Evolutionary conservation across 306 rosid genomes (phyloP), one percentile per base, ranked within the genome.

Genomic region (Echinosophora koreensis): DNA sequence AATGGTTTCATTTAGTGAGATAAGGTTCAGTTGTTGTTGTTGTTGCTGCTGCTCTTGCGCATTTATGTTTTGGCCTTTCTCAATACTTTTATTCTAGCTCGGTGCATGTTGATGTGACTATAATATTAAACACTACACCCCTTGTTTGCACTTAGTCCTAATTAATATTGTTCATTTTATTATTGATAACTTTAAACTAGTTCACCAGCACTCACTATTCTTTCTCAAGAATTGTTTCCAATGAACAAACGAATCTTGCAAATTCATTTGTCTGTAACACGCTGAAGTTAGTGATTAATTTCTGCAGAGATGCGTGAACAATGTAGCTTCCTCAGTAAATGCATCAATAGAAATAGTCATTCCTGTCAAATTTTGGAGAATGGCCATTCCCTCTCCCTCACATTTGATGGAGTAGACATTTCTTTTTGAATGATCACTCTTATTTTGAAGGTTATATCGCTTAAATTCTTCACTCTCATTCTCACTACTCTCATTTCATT

Each of bases 241-340:
- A 44, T 42, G 34, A 22, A 42, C 8, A 16, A 41, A 37, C 10
- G 10, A 42, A 32, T 5, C 28, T 61, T 11, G 22, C 17, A 61
- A 44, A 47, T 34, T 49, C 51, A 34, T 54, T 74, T 22, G 7
- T 61, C 49, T 54, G 32, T 54, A n/a, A 50, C 79, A 74, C 10
- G 3, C 34, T 6, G 8, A 32, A 11, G 56, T 3, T 30, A 17
- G 22, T 65, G 42, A 63, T 18, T 64, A 64, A 12, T 76, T 76
- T 76, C 55, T 37, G 70, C 22, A 6, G 65, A 60, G n/a, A 51
- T 61, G 44, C 71, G 35, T 49, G 38, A 44, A 55, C 64, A 71
- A 39, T n/a, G 35, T 16, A 51, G 16, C 18, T 51, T 7, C 28
- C 11, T 10, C 41, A 30, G 18, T 59, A 59, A 30, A 59, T 59